Conservation (phyloP, 345 rosid species). For the Noccaea bulbosa region DNA sequence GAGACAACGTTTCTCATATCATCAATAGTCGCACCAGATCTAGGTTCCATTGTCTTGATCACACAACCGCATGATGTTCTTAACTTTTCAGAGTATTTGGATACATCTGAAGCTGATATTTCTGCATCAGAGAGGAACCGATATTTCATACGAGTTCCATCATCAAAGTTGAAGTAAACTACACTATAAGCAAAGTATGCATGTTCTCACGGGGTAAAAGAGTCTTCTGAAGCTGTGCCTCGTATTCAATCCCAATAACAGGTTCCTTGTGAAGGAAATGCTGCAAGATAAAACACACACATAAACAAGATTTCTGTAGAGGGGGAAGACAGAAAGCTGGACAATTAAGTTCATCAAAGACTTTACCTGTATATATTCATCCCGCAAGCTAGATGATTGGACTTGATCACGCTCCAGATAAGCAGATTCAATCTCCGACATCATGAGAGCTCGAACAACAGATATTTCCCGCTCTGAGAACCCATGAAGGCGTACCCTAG, state of each 20-base stretch:
- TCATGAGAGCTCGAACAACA: conserved; percentile 73
- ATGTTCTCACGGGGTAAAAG: conserved; percentile 80
- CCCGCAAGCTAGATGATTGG: conserved; percentile 84
- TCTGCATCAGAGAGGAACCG: conserved; percentile 49
- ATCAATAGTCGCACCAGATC: conserved; percentile 63
- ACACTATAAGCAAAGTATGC: conserved; percentile 27
- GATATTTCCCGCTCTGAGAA: conserved; percentile 92
- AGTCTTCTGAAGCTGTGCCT: conserved; percentile 89
- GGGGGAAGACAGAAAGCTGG: conserved; percentile 16
- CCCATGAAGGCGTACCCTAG: conserved; percentile 87
- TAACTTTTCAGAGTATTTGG: conserved; percentile 77
- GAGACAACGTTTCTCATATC: conserved; percentile 59
- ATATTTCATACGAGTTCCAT: background rate
- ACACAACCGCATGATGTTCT: conserved; percentile 74
- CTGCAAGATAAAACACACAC: conserved; percentile 45
- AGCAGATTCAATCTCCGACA: conserved; percentile 94
- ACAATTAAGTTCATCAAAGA: conserved; percentile 10
- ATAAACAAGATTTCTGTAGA: conserved; percentile 2
- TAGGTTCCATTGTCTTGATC: conserved; percentile 85
- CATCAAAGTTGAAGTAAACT: conserved; percentile 20
- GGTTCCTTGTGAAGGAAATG: conserved; percentile 84
- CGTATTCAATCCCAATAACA: conserved; percentile 84
- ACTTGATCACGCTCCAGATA: conserved; percentile 94
- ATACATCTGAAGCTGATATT: conserved; percentile 77
- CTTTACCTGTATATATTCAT: conserved; percentile 84